Base-by-base conservation (phyloP, 441 rosid species). In the Brassica hybrid region DNA sequence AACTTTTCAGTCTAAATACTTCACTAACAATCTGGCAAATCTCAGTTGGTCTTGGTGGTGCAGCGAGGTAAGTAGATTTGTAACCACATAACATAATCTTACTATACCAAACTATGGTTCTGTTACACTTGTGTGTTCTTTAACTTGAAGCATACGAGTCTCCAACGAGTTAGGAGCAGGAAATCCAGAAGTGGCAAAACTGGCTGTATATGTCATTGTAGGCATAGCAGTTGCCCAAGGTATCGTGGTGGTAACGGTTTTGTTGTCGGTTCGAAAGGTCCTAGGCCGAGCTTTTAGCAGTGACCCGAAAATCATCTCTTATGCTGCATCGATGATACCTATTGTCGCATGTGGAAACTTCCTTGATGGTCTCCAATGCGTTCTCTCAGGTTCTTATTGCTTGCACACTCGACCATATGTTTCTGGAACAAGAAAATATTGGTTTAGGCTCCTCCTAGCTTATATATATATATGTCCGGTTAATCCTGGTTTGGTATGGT, bases 171-270 rank as follows among this genome's bases (percentile, higher is more conserved):
- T 48, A 48, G 56, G 56, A 48, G 56, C 56, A 48, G 56, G 18
- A 8, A 48, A 48, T 48, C 18, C 56, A 48, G 8, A 48, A 48
- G 56, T 48, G 18, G 18, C 56, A 48, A 48, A 48, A 48, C 56
- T 48, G 56, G 56, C 56, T n/a, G 56, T 48, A 48, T 48, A 48
- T 48, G 56, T 48, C 56, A 48, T 48, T n/a, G 56, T 48, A 48
- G 17, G 56, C 56, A 48, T 48, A 48, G 56, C 56, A 48, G 56
- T 48, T 0, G 56, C 56, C 56, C 56, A 48, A 48, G 56, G 56
- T 48, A 48, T 48, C 8, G 18, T n/a, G 56, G 56, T 48, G 56
- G 56, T 48, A n/a, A 48, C 56, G 56, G 56, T 48, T 48, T 48
- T 48, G 56, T n/a, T 48, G 56, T 48, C 56, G 17, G 56, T 48